Evolutionary conservation across 139 green algal genomes (phyloP).

Genomic region (Auxenochlorella pyrenoidosa): DNA sequence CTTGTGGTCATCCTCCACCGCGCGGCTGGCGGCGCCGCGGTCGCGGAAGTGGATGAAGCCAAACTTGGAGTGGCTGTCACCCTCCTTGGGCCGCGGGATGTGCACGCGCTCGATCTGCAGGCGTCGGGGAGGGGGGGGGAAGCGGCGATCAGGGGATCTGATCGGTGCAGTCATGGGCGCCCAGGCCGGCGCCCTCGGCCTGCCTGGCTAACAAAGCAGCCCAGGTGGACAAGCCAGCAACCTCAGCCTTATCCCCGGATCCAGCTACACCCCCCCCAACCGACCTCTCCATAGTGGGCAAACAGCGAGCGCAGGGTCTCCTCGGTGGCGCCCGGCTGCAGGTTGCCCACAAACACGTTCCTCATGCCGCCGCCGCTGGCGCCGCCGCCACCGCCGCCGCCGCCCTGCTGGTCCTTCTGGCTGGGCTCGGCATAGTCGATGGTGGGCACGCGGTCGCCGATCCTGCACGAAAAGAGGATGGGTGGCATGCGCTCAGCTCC

Average conservation of each 20-base stretch:
- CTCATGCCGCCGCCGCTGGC: constrained; percentile 3
- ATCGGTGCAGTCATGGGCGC: background rate
- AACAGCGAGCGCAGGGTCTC: constrained; percentile 76
- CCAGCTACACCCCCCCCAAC: background rate
- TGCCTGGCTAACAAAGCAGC: background rate
- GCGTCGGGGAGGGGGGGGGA: background rate
- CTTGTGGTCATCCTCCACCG: constrained; percentile 59
- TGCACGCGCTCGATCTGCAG: constrained; percentile 37
- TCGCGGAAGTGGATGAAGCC: constrained; percentile 91
- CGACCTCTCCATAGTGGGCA: constrained; percentile 72
- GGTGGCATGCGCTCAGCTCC: no score
- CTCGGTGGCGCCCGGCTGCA: constrained; percentile 75
- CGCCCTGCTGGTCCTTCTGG: constrained; percentile 40
- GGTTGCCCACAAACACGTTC: constrained; percentile 86
- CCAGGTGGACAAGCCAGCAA: no score
- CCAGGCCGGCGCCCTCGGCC: background rate
- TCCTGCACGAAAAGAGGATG: constrained; percentile 26
- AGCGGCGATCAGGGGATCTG: background rate
- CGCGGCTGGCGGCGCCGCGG: constrained; percentile 63
- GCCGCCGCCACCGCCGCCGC: background rate
- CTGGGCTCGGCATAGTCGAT: constrained; percentile 83
- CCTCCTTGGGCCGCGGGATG: constrained; percentile 55
- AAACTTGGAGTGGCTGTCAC: constrained; percentile 71
- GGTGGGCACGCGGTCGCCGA: constrained; percentile 65
- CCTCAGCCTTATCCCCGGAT: background rate